Percentiles rank a stretch among this genome's conserved stretches.
Conservation (phyloP, 2,329 filamentous ascomycete genomes). For the Pestalotiopsis sp. region DNA sequence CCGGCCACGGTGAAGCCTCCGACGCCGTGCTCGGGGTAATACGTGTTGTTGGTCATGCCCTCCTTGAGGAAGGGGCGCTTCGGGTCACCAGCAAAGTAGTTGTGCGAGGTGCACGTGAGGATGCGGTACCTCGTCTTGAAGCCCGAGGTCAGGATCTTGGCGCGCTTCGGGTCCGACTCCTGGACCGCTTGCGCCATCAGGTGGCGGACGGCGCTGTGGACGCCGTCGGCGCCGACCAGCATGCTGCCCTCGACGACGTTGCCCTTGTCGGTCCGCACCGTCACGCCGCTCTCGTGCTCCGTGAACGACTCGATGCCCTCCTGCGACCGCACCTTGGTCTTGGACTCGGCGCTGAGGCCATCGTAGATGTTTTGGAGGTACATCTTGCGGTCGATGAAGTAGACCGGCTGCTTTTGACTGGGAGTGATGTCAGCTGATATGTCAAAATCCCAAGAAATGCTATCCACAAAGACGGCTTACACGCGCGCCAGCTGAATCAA, state of each 20-base stretch:
- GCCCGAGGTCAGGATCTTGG: not conserved
- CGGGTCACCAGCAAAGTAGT: conserved; percentile 3
- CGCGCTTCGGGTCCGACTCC: not conserved
- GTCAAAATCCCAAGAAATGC: not conserved
- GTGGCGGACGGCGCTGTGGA: not conserved
- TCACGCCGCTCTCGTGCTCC: conserved; percentile 16
- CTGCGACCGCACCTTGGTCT: conserved; percentile 7
- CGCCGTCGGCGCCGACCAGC: conserved; percentile 16
- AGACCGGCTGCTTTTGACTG: conserved; percentile 4
- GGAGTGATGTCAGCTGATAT: not conserved
- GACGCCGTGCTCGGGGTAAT: not conserved
- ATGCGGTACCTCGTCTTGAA: conserved; percentile 4
- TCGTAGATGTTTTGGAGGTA: conserved; percentile 16
- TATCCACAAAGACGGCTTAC: not conserved
- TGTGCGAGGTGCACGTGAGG: conserved; percentile 4
- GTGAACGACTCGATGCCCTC: conserved; percentile 13
- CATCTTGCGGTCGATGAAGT: conserved; percentile 14
- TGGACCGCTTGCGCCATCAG: not conserved
- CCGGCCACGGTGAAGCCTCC: conserved; percentile 2
- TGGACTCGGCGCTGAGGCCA: conserved; percentile 14
- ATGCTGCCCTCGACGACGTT: conserved; percentile 17
- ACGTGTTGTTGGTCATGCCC: conserved; percentile 1
- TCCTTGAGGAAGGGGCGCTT: not conserved
- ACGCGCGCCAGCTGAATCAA: conserved; percentile 12
- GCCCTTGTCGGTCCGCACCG: conserved; percentile 15